These are phyloP conservation scores for Jamesozyma jinghongensis DNA, from an alignment of 805 yeast species.

Conservation along the genomic window DNA sequence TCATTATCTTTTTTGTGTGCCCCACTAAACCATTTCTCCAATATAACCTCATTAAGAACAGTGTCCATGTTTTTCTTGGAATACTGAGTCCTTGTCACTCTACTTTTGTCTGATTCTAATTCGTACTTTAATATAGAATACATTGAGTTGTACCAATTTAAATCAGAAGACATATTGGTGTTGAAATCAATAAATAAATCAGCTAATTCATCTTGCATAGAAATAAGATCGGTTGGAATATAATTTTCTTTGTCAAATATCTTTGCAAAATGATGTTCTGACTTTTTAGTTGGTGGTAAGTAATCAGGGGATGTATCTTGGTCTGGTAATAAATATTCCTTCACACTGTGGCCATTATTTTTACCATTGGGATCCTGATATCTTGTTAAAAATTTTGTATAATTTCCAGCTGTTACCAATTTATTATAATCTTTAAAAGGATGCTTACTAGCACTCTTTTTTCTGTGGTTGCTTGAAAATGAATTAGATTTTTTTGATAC, in stretches of 20 bases:
- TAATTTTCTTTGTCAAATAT: conserved; percentile 3
- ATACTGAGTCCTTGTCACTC: conserved; percentile 32
- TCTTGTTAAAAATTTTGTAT: conserved; percentile 13
- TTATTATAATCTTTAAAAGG: conserved; percentile 12
- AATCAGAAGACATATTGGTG: conserved; percentile 15
- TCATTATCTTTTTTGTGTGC: not conserved
- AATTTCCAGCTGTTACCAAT: conserved; percentile 23
- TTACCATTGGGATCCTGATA: conserved; percentile 6
- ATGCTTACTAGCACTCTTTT: too few species aligned
- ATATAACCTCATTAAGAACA: conserved; percentile 23
- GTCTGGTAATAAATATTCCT: conserved; percentile 14
- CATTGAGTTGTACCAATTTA: conserved; percentile 24
- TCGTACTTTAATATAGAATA: conserved; percentile 23
- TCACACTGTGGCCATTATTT: conserved; percentile 12
- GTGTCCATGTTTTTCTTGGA: conserved; percentile 24
- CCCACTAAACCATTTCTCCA: conserved; percentile 6
- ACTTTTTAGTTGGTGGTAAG: conserved; percentile 10
- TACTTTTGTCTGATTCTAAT: conserved; percentile 11
- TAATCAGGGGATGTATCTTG: conserved; percentile 25
- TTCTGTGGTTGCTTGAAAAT: not conserved
- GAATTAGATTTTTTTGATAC: not conserved
- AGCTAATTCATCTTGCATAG: conserved; percentile 7
- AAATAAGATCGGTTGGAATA: conserved; percentile 1
- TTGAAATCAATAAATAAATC: conserved; percentile 5
- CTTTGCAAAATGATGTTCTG: not conserved